phyloP scores from a whole-genome alignment of 805 yeast genomes.

The Kluyveromyces nonfermentans region DNA sequence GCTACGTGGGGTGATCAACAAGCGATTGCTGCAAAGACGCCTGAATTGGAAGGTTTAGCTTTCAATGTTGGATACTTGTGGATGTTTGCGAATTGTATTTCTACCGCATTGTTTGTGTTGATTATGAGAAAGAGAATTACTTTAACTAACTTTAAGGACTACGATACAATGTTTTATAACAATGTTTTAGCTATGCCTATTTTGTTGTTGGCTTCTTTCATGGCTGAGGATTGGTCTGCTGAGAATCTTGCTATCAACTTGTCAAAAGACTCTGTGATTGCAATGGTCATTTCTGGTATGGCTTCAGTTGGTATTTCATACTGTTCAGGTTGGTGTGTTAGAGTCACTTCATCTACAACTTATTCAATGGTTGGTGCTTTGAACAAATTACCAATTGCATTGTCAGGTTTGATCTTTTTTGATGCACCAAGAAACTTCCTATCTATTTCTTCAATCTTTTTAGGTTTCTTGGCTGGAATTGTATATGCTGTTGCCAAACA shows the following conservation, averaged over 20 bases:
- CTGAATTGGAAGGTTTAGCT: slow-evolving; percentile 30
- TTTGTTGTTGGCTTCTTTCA: slow-evolving; percentile 60
- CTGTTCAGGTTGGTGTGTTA: slow-evolving; percentile 99
- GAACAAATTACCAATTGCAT: slow-evolving; percentile 95
- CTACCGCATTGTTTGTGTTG: slow-evolving; percentile 88
- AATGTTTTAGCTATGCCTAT: slow-evolving; percentile 90
- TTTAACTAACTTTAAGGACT: slow-evolving; percentile 91
- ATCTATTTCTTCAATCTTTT: slow-evolving; percentile 80
- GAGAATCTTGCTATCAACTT: slow-evolving; percentile 68
- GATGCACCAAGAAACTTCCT: slow-evolving; percentile 92
- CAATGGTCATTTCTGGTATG: slow-evolving; percentile 87
- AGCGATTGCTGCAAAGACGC: slow-evolving; percentile 24
- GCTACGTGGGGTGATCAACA: slow-evolving; percentile 82
- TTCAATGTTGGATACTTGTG: slow-evolving; percentile 78
- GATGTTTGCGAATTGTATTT: slow-evolving; percentile 93
- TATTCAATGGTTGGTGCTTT: slow-evolving; percentile 99
- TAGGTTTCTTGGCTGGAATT: slow-evolving; percentile 93
- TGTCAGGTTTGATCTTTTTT: slow-evolving; percentile 89
- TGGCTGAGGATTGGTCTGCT: slow-evolving; percentile 89
- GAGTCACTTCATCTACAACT: slow-evolving; percentile 97
- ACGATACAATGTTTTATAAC: slow-evolving; percentile 97
- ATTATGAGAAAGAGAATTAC: slow-evolving; percentile 97
- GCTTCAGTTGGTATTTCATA: slow-evolving; percentile 95
- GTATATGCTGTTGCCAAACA: slow-evolving; percentile 94
- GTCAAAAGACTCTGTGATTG: slow-evolving; percentile 58